Evolutionary conservation across 1,284 basidiomycete genomes (phyloP), one percentile per base, ranked within the genome.

Genomic region (Puccinia coronata): DNA sequence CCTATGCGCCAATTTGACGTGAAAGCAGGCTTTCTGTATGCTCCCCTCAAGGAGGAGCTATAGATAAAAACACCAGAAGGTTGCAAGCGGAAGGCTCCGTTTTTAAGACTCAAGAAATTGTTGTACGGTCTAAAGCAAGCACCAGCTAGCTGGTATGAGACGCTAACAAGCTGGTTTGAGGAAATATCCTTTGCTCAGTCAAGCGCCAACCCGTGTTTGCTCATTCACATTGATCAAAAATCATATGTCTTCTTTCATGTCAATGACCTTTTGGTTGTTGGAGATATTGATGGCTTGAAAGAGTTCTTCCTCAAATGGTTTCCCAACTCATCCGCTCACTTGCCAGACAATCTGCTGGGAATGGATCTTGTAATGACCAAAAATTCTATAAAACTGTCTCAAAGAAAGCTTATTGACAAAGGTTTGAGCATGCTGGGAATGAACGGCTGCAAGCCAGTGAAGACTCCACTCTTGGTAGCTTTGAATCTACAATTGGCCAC

Each of bases 1-100:
- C 84, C 87, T 41, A 69, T 88, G 0, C 84, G 87, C 55, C 86
- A 87, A 57, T 85, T 89, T 31, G 87, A 89, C 82, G 84, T 89
- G 65, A 87, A 87, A 36, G 84, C 83, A 0, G 87, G 87, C 0
- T 89, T 87, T 80, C 84, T 89, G 0, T 87, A 89, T 83, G 88
- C n/a, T n/a, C n/a, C n/a, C n/a, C n/a, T n/a, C n/a, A n/a, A n/a
- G n/a, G n/a, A n/a, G n/a, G n/a, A n/a, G 0, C 84, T 88, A 47
- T 88, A 87, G 82, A 85, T 87, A 84, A 81, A 84, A 25, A 84
- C 85, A 0, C 86, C 86, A 0, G 84, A 84, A 2, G 86, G 86
- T 9, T 75, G 39, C 2, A 43, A 34, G 18, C 28, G 5, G 25
- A 63, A 14, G 8, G 2, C 28, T n/a, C 34, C 31, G 1, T 75